Evolutionary conservation across 352 stramenopile genomes (phyloP).

Genomic region (Phytophthora pinifolia): DNA sequence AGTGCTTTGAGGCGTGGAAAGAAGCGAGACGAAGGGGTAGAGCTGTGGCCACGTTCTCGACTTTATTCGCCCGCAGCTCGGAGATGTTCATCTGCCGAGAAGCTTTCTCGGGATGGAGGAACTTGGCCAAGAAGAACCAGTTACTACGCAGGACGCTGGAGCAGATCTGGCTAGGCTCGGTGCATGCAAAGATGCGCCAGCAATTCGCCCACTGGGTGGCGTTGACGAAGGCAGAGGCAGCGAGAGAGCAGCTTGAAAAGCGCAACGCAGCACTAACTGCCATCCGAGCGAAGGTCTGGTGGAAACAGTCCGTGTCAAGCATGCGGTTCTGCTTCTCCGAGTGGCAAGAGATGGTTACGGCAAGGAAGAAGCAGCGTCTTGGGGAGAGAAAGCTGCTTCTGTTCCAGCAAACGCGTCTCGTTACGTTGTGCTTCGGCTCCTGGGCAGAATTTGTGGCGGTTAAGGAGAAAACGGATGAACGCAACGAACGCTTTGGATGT

Average conservation of each 20-base stretch:
- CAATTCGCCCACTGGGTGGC: slow-evolving; percentile 41
- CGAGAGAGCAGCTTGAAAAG: slow-evolving; percentile 23
- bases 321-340: slow-evolving; percentile 27
- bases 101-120: slow-evolving; percentile 28
- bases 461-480: slow-evolving; percentile 1
- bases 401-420: slow-evolving; percentile 14
- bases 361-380: slow-evolving; percentile 5
- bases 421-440: slow-evolving; percentile 13
- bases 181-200: slow-evolving; percentile 34
- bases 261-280: slow-evolving; percentile 28
- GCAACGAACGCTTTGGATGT: slow-evolving; percentile 16
- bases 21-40: slow-evolving; percentile 9
- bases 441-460: slow-evolving; percentile 19
- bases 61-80: slow-evolving; percentile 8
- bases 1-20: slow-evolving; percentile 30
- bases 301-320: slow-evolving; percentile 32
- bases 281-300: slow-evolving; percentile 43
- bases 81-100: slow-evolving; percentile 10
- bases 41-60: slow-evolving; percentile 26
- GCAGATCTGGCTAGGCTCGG: slow-evolving; percentile 40
- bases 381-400: slow-evolving; percentile 20
- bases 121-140: slow-evolving; percentile 14
- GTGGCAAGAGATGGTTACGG: slow-evolving; percentile 26
- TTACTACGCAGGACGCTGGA: slow-evolving; percentile 39
- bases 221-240: slow-evolving; percentile 6